Evolutionary conservation across 495 filamentous ascomycete species (phyloP).

Genomic region (Podospora pseudopauciseta): DNA sequence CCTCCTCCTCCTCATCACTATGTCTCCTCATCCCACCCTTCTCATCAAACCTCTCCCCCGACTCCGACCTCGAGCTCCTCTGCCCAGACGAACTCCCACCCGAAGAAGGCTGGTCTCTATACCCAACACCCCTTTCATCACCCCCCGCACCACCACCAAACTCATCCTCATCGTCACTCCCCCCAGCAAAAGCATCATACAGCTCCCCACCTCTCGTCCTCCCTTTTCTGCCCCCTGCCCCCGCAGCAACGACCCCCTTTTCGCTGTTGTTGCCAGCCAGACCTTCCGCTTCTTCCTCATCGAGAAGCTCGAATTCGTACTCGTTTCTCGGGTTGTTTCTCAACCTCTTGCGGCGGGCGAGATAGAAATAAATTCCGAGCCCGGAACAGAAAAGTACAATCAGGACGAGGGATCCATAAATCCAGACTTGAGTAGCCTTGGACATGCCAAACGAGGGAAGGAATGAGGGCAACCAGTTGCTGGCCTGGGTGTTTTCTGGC

Average conservation of each 20-base stretch:
- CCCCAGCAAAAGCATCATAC: constrained; percentile 90
- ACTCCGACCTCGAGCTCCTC: constrained; percentile 6
- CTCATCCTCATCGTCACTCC: constrained; percentile 43
- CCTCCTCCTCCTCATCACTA: constrained; percentile 52
- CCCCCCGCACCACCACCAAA: constrained; percentile 7
- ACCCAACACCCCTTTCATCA: constrained; percentile 9
- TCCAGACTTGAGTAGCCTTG: constrained; percentile 88
- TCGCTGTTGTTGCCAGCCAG: constrained; percentile 29
- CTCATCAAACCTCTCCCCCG: constrained; percentile 16
- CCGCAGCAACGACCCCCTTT: constrained; percentile 1
- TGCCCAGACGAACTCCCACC: constrained; percentile 2
- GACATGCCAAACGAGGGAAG: constrained; percentile 94
- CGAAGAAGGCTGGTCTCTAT: constrained; percentile 19
- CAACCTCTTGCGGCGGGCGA: constrained; percentile 71
- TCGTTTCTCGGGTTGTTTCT: constrained; percentile 73
- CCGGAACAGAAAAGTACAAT: constrained; percentile 82
- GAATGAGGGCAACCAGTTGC: constrained; percentile 74
- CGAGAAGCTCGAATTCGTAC: constrained; percentile 92
- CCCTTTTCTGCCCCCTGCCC: constrained; percentile 13
- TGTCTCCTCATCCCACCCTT: constrained; percentile 16
- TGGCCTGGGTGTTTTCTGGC: constrained; percentile 35
- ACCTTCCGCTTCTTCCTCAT: constrained; percentile 72
- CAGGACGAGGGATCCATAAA: constrained; percentile 78
- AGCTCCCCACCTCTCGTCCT: constrained; percentile 72
- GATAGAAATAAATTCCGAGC: constrained; percentile 73